phyloP scores from a whole-genome alignment of 1,284 basidiomycete species.

The Marasmius sp. region DNA sequence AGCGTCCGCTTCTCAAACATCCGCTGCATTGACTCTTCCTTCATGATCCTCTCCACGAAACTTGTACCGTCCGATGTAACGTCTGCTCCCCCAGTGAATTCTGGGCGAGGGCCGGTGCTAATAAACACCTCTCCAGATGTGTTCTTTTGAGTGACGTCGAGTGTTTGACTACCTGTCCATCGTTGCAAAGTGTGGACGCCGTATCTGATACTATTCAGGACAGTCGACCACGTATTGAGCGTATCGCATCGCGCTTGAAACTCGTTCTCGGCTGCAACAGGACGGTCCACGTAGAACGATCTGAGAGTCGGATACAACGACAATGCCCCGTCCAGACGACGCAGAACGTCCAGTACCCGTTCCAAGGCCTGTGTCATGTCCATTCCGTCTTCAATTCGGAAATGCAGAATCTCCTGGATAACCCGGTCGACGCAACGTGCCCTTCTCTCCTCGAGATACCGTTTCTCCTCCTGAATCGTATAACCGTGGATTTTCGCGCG shows the following conservation, averaged over 20 bases:
- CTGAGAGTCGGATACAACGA: constrained; percentile 86
- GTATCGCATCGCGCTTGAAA: constrained; percentile 84
- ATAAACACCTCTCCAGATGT: constrained; percentile 59
- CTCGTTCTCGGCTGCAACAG: constrained; percentile 57
- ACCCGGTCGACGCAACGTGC: constrained; percentile 79
- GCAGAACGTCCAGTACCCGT: constrained; percentile 72
- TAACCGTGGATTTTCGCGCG: constrained; percentile 84
- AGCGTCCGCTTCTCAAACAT: constrained; percentile 95
- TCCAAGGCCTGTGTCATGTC: constrained; percentile 58
- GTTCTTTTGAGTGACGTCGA: constrained; percentile 82
- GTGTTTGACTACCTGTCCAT: constrained; percentile 89
- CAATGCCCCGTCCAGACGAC: constrained; percentile 80
- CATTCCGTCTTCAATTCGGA: constrained; percentile 52
- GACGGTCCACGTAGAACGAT: constrained; percentile 80
- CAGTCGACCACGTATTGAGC: constrained; percentile 86
- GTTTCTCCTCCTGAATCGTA: constrained; percentile 81
- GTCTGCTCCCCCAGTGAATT: constrained; percentile 35
- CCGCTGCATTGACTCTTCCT: constrained; percentile 94
- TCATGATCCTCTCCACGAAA: constrained; percentile 93
- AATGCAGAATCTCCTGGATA: constrained; percentile 81
- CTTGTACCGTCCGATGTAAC: constrained; percentile 57
- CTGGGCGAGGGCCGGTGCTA: constrained; percentile 26
- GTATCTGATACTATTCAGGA: constrained; percentile 77
- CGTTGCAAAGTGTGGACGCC: constrained; percentile 79
- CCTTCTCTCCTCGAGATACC: constrained; percentile 80